Evolutionary conservation across 305 asterid species (phyloP).

Genomic region (Rubia peregrina): DNA sequence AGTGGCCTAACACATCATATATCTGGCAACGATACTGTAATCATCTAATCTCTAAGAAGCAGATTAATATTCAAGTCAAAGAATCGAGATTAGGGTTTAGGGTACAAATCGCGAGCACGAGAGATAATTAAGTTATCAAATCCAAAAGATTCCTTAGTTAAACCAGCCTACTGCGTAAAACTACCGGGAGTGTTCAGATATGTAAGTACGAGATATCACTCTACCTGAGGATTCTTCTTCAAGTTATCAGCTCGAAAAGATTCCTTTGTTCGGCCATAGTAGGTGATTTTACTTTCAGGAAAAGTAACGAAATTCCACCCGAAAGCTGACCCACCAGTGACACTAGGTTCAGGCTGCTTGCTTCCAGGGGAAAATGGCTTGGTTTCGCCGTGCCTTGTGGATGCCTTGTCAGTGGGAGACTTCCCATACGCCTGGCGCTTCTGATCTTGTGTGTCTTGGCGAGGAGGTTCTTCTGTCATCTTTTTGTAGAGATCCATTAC

Average conservation of each 20-base stretch:
- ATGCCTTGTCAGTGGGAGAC: conserved; percentile 24
- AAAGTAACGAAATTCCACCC: conserved; percentile 82
- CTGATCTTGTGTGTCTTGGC: conserved; percentile 26
- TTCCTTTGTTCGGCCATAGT: conserved; percentile 65
- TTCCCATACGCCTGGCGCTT: conserved; percentile 22
- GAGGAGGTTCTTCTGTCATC: conserved; percentile 31
- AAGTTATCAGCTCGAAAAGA: conserved; percentile 53
- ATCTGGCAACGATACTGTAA: not conserved
- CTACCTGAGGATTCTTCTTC: conserved; percentile 21
- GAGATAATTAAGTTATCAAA: not conserved
- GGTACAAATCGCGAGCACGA: too few species aligned
- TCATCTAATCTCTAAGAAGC: not conserved
- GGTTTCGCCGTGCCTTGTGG: conserved; percentile 19
- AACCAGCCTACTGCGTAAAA: not conserved
- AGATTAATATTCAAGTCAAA: not conserved
- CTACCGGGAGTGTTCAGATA: not conserved
- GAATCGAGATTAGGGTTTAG: too few species aligned
- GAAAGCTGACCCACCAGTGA: conserved; percentile 75
- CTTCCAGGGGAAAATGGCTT: conserved; percentile 12
- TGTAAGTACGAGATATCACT: not conserved
- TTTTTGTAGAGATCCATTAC: conserved; percentile 62
- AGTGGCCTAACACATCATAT: not conserved
- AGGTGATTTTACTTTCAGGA: conserved; percentile 30
- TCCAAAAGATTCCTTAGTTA: not conserved
- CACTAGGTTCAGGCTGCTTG: conserved; percentile 19